Evolutionary conservation across 176 grass and related monocot genomes (phyloP).

Genomic region (Puya raimondii): DNA sequence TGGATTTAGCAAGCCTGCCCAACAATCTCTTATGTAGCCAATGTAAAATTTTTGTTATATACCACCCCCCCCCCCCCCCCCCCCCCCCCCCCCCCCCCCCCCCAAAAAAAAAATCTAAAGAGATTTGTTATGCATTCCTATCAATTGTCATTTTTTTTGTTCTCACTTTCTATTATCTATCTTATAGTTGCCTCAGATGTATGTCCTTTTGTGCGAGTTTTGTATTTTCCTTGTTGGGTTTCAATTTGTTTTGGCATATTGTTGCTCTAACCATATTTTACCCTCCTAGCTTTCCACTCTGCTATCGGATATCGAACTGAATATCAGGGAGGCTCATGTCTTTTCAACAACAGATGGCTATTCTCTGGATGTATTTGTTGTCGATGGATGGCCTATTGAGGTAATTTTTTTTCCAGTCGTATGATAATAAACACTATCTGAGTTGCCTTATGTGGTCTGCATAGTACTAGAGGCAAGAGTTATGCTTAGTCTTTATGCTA

Average conservation of each 20-base stretch:
- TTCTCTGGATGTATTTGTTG: slow-evolving; percentile 96
- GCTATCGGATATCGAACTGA: slow-evolving; percentile 91
- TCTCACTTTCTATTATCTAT: not conserved
- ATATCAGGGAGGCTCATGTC: slow-evolving; percentile 96
- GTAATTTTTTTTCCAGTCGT: slow-evolving; percentile 22
- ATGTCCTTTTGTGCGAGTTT: not conserved
- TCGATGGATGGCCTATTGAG: slow-evolving; percentile 89
- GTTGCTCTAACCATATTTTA: slow-evolving; percentile 32
- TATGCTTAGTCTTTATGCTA: not conserved
- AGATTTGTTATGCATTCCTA: too few relatives aligned
- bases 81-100: too few relatives aligned
- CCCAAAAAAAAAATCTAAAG: too few relatives aligned
- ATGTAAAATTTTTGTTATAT: too few relatives aligned
- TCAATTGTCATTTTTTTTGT: too few relatives aligned
- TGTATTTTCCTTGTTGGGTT: slow-evolving; percentile 14
- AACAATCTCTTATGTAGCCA: too few relatives aligned
- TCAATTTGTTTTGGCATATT: not conserved
- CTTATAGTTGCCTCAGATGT: slow-evolving; percentile 12
- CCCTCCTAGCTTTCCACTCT: slow-evolving; percentile 72
- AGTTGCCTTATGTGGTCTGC: not conserved
- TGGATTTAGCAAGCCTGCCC: too few relatives aligned
- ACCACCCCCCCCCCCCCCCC: too few relatives aligned
- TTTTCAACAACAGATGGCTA: slow-evolving; percentile 91
- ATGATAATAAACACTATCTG: slow-evolving; percentile 4
- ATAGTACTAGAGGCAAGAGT: not conserved